Conservation (phyloP, 805 yeast genomes). For the Brettanomyces sp. region DNA sequence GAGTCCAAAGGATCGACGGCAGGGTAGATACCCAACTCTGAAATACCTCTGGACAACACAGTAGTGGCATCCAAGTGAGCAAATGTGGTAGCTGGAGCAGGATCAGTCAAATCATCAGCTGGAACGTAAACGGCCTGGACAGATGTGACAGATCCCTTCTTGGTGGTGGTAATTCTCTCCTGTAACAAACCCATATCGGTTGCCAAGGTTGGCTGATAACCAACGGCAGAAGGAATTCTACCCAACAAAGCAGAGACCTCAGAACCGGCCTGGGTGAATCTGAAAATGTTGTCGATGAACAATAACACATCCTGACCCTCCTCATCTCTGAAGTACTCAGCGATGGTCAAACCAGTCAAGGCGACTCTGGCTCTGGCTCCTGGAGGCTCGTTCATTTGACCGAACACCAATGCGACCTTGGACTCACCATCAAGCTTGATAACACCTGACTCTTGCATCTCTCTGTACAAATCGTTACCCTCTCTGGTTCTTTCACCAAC, state of each 20-base stretch:
- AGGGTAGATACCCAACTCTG: slow-evolving; percentile 99
- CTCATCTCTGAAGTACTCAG: slow-evolving; percentile 99
- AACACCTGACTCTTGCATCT: slow-evolving; percentile 99
- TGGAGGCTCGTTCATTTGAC: slow-evolving; percentile 99
- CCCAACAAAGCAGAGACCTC: slow-evolving; percentile 99
- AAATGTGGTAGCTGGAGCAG: slow-evolving; percentile 99
- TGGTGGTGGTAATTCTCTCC: slow-evolving; percentile 99
- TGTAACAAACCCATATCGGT: slow-evolving; percentile 99
- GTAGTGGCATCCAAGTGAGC: slow-evolving; percentile 99
- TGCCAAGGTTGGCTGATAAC: slow-evolving; percentile 99
- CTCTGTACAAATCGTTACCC: slow-evolving; percentile 99
- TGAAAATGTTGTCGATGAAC: slow-evolving; percentile 99
- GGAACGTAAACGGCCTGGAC: slow-evolving; percentile 99
- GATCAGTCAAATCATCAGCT: slow-evolving; percentile 99
- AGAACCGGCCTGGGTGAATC: slow-evolving; percentile 99
- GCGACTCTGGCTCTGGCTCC: slow-evolving; percentile 99
- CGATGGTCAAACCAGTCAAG: slow-evolving; percentile 98
- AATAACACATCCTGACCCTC: slow-evolving; percentile 99
- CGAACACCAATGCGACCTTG: slow-evolving; percentile 98
- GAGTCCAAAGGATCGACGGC: slow-evolving; percentile 99
- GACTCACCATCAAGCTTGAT: slow-evolving; percentile 99
- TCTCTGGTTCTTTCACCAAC: slow-evolving; percentile 99
- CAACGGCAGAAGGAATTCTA: slow-evolving; percentile 99
- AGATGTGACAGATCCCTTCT: slow-evolving; percentile 99
- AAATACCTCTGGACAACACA: slow-evolving; percentile 98